Evolutionary conservation across 257 asterid genomes (phyloP).

Genomic region (Coffea eugenioides): DNA sequence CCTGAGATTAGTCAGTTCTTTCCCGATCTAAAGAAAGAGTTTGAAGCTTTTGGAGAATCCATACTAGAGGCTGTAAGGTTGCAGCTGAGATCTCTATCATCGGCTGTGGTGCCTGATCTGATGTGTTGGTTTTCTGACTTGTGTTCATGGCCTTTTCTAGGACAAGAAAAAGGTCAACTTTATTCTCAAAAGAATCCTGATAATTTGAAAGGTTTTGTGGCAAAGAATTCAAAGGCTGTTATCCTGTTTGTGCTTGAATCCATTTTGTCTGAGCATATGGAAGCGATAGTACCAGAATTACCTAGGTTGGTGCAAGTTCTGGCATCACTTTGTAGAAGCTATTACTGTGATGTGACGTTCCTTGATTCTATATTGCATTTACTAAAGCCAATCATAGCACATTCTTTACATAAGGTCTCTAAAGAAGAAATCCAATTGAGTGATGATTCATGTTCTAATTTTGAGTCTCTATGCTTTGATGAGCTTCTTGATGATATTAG

Average conservation of each 20-base stretch:
- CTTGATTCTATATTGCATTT: conserved; percentile 69
- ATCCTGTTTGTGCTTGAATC: conserved; percentile 85
- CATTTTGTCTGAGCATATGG: conserved; percentile 83
- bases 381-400: conserved; percentile 76
- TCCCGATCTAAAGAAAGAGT: conserved; percentile 77
- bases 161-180: conserved; percentile 37
- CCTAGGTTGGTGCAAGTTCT: conserved; percentile 81
- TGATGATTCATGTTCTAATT: conserved; percentile 55
- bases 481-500: conserved; percentile 62
- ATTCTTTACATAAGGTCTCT: conserved; percentile 66
- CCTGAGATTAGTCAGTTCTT: conserved; percentile 73
- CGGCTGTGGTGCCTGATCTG: conserved; percentile 73
- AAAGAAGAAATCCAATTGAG: conserved; percentile 49
- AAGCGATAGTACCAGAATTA: conserved; percentile 81
- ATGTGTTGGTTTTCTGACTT: conserved; percentile 90
- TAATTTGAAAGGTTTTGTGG: conserved; percentile 71
- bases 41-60: conserved; percentile 79
- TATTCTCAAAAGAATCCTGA: conserved; percentile 34
- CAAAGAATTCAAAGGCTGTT: conserved; percentile 92
- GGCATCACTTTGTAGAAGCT: conserved; percentile 64
- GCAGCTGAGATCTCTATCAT: conserved; percentile 79
- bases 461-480: conserved; percentile 84
- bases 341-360: conserved; percentile 79
- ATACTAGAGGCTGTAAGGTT: conserved; percentile 91
- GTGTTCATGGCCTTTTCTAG: conserved; percentile 82